Evolutionary conservation across 2,329 filamentous ascomycete genomes (phyloP).

Genomic region (Cercospora brassicicola): DNA sequence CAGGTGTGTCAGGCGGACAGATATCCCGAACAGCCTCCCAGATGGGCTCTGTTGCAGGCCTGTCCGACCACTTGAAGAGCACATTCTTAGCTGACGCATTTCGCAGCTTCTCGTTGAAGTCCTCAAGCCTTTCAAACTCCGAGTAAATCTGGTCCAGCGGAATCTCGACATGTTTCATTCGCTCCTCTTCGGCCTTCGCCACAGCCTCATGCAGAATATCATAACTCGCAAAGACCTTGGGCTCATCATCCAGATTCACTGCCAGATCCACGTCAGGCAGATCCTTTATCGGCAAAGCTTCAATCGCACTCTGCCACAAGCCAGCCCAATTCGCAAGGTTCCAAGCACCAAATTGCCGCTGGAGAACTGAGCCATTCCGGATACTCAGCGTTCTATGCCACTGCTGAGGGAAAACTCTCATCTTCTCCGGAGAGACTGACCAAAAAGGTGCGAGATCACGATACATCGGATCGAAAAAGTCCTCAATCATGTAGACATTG

Average conservation of each 20-base stretch:
- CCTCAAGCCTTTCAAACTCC: neutral
- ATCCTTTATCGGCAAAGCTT: neutral
- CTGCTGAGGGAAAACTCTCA: slow-evolving; percentile 32
- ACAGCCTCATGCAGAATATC: slow-evolving; percentile 14
- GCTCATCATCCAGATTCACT: slow-evolving; percentile 45
- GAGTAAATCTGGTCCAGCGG: neutral
- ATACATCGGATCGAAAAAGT: slow-evolving; percentile 52
- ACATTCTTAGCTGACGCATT: neutral
- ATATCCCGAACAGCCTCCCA: neutral
- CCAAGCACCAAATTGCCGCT: neutral
- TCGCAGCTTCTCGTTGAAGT: neutral
- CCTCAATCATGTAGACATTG: slow-evolving; percentile 45
- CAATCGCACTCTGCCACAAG: neutral
- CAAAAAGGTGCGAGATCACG: slow-evolving; percentile 50
- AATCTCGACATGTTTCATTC: neutral
- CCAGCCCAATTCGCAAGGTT: neutral
- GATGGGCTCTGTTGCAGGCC: neutral
- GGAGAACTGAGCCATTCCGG: neutral
- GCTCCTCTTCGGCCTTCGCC: neutral
- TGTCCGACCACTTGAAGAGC: neutral
- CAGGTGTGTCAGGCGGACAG: neutral
- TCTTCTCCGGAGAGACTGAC: slow-evolving; percentile 41
- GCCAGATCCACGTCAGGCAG: slow-evolving; percentile 34
- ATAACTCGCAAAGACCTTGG: slow-evolving; percentile 45
- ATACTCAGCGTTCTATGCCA: neutral